Conservation (phyloP, 345 rosid species). For the sweet orange (Citrus sinensis) region DNA sequence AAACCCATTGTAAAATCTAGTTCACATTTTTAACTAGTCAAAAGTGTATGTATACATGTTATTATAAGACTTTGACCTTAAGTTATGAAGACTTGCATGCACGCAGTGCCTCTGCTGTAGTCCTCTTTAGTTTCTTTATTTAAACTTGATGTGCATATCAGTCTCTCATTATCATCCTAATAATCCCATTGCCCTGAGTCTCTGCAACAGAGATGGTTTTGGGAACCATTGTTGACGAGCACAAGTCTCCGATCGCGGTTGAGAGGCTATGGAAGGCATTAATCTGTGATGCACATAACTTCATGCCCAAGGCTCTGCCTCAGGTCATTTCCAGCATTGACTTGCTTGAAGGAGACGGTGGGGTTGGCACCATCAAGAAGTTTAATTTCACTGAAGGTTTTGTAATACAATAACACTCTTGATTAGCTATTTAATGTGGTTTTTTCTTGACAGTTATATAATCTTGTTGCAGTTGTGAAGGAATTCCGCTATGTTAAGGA, state of each 20-base stretch:
- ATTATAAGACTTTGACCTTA: neutral
- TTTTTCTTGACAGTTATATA: neutral
- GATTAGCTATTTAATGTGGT: neutral
- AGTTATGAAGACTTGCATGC: neutral
- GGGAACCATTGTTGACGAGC: neutral
- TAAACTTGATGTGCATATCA: neutral
- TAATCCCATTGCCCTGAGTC: neutral
- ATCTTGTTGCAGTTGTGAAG: neutral
- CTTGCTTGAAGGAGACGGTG: slow-evolving; percentile 34
- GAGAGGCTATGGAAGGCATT: slow-evolving; percentile 24
- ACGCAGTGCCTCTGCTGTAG: neutral
- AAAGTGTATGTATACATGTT: neutral
- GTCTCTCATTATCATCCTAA: neutral
- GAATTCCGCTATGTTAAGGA: neutral
- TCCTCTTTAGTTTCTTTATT: neutral
- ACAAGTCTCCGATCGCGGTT: slow-evolving; percentile 11
- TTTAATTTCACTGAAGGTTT: slow-evolving; percentile 25
- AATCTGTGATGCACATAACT: slow-evolving; percentile 17
- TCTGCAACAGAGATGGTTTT: neutral
- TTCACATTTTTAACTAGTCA: neutral
- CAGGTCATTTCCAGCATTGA: slow-evolving; percentile 18
- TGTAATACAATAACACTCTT: neutral
- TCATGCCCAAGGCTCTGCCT: slow-evolving; percentile 28
- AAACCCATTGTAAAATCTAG: neutral
- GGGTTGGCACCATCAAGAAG: slow-evolving; percentile 30